Percentiles rank a stretch among this genome's conserved stretches.
phyloP scores from a whole-genome alignment of 2,329 filamentous ascomycete genomes.

The Ophiosphaerella narmari region DNA sequence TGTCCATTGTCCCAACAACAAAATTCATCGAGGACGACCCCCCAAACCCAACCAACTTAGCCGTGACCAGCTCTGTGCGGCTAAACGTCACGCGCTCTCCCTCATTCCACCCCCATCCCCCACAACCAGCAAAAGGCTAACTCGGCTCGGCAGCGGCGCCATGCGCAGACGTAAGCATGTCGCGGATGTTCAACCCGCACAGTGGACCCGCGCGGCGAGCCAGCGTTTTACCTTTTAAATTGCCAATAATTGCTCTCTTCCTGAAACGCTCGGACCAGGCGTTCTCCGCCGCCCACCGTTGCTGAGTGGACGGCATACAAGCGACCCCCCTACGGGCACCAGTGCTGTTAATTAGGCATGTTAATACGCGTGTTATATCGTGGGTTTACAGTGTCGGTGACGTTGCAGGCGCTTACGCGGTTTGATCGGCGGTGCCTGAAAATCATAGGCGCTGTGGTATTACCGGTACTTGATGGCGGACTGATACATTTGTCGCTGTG shows the following conservation, averaged over 20 bases:
- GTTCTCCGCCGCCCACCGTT: constrained; percentile 1
- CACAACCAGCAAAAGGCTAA: no score
- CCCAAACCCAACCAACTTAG: constrained; percentile 32
- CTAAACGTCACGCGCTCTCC: no score
- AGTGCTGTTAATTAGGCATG: no score
- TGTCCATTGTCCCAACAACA: constrained; percentile 9
- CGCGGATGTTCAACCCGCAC: background rate
- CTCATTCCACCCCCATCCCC: no score
- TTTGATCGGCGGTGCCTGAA: constrained; percentile 1
- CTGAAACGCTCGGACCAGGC: constrained; percentile 2
- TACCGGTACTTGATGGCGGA: background rate
- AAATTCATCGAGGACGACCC: constrained; percentile 7
- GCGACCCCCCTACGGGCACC: no score
- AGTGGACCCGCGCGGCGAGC: background rate
- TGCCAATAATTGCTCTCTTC: constrained; percentile 5
- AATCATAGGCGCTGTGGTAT: background rate
- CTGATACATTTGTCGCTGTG: no score
- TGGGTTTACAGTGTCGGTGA: background rate
- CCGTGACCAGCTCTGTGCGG: constrained; percentile 4
- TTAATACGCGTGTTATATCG: no score
- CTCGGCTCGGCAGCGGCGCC: no score
- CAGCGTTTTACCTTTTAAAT: constrained; percentile 3
- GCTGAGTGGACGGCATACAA: no score
- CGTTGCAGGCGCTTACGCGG: background rate
- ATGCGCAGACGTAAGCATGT: no score